Evolutionary conservation across 2,329 filamentous ascomycete genomes (phyloP).

Genomic region (Arthrinium phaeospermum): DNA sequence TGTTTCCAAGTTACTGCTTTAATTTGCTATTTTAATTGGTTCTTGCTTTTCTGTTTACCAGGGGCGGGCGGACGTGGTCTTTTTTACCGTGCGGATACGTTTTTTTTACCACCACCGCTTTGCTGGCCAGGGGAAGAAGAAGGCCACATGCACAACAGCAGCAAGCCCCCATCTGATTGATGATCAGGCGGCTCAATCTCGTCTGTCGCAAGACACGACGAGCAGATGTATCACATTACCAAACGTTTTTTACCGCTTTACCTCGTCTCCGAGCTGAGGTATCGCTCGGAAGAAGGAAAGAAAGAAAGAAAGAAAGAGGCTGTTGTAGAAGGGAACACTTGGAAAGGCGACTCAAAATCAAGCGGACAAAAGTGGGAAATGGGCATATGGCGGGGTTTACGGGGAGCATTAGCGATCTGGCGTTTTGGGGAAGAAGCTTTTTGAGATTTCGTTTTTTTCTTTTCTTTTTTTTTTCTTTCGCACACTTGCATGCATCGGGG

Average conservation of each 20-base stretch:
- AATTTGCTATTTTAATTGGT: neutral
- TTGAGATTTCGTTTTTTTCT: neutral
- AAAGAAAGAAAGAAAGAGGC: neutral
- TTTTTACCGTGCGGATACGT: slow-evolving; percentile 20
- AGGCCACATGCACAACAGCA: neutral
- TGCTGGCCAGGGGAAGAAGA: neutral
- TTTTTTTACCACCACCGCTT: slow-evolving; percentile 8
- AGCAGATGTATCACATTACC: slow-evolving; percentile 12
- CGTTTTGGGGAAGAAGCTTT: neutral
- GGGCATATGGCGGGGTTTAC: neutral
- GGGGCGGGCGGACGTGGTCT: neutral
- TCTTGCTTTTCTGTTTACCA: slow-evolving; percentile 5
- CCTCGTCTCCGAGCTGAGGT: neutral
- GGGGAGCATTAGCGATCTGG: slow-evolving; percentile 12
- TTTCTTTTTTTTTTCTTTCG: neutral
- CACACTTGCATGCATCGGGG: neutral
- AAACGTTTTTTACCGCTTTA: slow-evolving; percentile 11
- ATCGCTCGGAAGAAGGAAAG: neutral
- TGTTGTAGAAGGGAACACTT: neutral
- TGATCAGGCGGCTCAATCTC: neutral
- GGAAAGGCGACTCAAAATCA: neutral
- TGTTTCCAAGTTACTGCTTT: neutral
- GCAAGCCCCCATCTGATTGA: neutral
- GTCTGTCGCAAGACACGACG: neutral
- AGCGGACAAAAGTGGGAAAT: slow-evolving; percentile 3